These are phyloP conservation scores for Colletotrichum horii DNA, from an alignment of 2,329 filamentous ascomycete genomes.

Conservation along the genomic window DNA sequence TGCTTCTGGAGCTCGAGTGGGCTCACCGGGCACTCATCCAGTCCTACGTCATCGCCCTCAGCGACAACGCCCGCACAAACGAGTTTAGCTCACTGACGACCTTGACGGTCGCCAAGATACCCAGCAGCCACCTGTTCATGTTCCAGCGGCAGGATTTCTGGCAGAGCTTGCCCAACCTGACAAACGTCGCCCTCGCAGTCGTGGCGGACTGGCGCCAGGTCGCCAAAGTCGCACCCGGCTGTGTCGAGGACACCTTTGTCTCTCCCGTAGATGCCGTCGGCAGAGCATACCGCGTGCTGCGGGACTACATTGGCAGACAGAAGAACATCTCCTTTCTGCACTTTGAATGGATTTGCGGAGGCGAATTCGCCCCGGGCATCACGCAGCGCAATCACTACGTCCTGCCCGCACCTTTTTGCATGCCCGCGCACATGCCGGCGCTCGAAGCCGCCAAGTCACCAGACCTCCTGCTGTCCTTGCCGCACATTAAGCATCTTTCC, in stretches of 20 bases:
- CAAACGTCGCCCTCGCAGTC: slow-evolving; percentile 61
- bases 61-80: slow-evolving; percentile 56
- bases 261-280: slow-evolving; percentile 56
- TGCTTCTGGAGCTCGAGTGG: slow-evolving; percentile 72
- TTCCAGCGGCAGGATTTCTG: slow-evolving; percentile 66
- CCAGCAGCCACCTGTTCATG: slow-evolving; percentile 62
- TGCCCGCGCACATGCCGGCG: slow-evolving; percentile 32
- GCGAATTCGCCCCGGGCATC: slow-evolving; percentile 68
- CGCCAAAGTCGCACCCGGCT: slow-evolving; percentile 54
- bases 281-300: slow-evolving; percentile 58
- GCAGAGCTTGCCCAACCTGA: slow-evolving; percentile 59
- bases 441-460: slow-evolving; percentile 34
- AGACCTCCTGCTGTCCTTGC: slow-evolving; percentile 54
- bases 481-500: slow-evolving; percentile 61
- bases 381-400: slow-evolving; percentile 67
- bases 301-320: slow-evolving; percentile 51
- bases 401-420: slow-evolving; percentile 62
- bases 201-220: slow-evolving; percentile 72
- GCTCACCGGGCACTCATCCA: slow-evolving; percentile 72
- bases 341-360: slow-evolving; percentile 71
- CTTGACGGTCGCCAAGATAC: slow-evolving; percentile 68
- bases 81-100: slow-evolving; percentile 61
- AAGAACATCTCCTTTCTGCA: slow-evolving; percentile 61
- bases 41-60: slow-evolving; percentile 69
- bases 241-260: slow-evolving; percentile 52